Evolutionary conservation across 345 rosid species (phyloP).

Genomic region (Rhizophora apiculata): DNA sequence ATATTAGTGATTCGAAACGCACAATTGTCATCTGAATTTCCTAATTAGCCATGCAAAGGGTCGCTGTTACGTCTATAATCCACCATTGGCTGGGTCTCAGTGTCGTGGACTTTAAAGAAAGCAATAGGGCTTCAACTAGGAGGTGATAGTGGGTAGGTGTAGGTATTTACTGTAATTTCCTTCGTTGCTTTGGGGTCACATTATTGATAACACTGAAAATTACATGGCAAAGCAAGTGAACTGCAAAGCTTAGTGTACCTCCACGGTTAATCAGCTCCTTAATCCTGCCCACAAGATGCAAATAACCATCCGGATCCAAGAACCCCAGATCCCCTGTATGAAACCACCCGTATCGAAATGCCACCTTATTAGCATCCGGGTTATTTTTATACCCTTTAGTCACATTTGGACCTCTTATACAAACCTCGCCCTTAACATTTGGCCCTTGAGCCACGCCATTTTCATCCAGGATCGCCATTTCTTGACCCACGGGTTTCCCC

Average conservation of each 20-base stretch:
- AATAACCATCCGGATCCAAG: slow-evolving; percentile 73
- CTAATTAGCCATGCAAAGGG: too few relatives aligned
- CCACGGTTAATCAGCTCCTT: slow-evolving; percentile 99
- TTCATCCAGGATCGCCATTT: slow-evolving; percentile 62
- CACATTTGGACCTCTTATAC: slow-evolving; percentile 84
- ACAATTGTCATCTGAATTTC: too few relatives aligned
- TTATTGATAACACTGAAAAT: too few relatives aligned
- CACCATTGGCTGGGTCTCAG: too few relatives aligned
- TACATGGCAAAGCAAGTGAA: background rate
- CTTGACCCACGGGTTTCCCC: slow-evolving; percentile 81
- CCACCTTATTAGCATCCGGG: slow-evolving; percentile 75
- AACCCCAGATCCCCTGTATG: slow-evolving; percentile 82
- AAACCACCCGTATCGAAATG: slow-evolving; percentile 85
- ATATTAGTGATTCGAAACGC: too few relatives aligned
- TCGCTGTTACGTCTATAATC: too few relatives aligned
- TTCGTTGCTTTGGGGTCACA: too few relatives aligned
- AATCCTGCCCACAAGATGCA: slow-evolving; percentile 86
- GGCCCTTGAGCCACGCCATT: slow-evolving; percentile 51
- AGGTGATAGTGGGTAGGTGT: too few relatives aligned
- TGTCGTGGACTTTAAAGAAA: too few relatives aligned
- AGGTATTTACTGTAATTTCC: too few relatives aligned
- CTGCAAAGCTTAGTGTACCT: slow-evolving; percentile 34
- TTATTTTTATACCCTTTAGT: slow-evolving; percentile 92
- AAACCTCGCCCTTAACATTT: slow-evolving; percentile 61
- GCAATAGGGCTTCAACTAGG: too few relatives aligned